Evolutionary conservation across 2,329 filamentous ascomycete genomes (phyloP).

Genomic region (Botrytis sinoallii): DNA sequence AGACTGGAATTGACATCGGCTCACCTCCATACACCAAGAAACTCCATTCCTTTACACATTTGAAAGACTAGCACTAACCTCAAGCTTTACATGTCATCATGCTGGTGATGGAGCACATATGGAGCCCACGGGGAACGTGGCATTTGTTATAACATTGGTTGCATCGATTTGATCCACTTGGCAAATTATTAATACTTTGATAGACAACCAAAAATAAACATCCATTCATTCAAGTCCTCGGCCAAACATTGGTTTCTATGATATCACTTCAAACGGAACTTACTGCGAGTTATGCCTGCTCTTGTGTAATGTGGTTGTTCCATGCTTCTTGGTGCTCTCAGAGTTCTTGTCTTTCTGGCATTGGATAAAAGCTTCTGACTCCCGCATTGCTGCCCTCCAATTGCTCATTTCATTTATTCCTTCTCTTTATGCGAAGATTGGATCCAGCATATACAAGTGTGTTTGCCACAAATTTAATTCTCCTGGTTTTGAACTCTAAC

Average conservation of each 20-base stretch:
- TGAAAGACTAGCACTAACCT: neutral
- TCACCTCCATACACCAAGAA: neutral
- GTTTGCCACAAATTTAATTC: neutral
- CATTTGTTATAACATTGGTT: conserved; percentile 6
- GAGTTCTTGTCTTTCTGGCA: neutral
- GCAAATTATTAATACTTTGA: neutral
- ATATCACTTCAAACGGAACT: neutral
- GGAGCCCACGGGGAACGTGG: neutral
- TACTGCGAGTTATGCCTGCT: neutral
- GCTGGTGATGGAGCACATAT: neutral
- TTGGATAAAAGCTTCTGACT: neutral
- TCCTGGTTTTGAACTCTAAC: neutral
- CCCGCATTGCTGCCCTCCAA: neutral
- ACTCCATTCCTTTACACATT: neutral
- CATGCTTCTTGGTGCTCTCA: neutral
- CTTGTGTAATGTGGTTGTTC: neutral
- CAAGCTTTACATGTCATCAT: conserved; percentile 4
- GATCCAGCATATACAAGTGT: neutral
- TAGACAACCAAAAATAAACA: neutral
- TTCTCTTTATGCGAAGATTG: too few relatives aligned
- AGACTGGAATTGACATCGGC: neutral
- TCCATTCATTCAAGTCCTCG: neutral
- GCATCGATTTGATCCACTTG: neutral
- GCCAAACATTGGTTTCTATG: neutral
- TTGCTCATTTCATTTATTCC: neutral